These are phyloP conservation scores for Besnoitia besnoiti DNA, from an alignment of 169 alveolate species.

Conservation along the genomic window DNA sequence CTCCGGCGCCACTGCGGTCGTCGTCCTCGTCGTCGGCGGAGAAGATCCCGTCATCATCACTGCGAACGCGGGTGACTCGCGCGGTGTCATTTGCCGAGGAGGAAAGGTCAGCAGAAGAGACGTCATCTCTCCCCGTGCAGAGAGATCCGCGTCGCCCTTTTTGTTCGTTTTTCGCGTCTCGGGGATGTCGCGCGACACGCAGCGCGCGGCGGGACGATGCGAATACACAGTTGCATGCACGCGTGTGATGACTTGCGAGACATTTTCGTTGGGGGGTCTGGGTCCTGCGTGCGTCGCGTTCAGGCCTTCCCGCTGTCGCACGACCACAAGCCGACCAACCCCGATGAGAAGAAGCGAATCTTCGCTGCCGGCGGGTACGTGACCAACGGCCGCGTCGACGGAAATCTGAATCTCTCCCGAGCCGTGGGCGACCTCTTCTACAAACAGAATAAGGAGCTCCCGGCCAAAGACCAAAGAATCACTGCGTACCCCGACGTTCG, in stretches of 20 bases:
- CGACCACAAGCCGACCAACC: conserved; percentile 97
- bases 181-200: not conserved
- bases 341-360: conserved; percentile 82
- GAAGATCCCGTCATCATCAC: conserved; percentile 79
- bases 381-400: conserved; percentile 69
- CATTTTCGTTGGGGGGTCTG: not conserved
- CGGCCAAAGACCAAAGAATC: conserved; percentile 92
- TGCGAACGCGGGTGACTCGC: conserved; percentile 99
- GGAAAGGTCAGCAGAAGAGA: conserved; percentile 72
- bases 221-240: no score
- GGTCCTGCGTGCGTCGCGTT: not conserved
- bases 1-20: conserved; percentile 91
- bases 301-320: conserved; percentile 81
- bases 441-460: conserved; percentile 87
- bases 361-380: conserved; percentile 66
- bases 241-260: not conserved
- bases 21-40: conserved; percentile 83
- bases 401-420: conserved; percentile 78
- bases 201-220: not conserved
- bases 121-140: not conserved
- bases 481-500: conserved; percentile 95
- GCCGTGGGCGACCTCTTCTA: conserved; percentile 95
- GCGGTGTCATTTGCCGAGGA: conserved; percentile 93
- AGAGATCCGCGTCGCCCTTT: no score
- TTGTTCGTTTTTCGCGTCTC: no score